A percentile compares a stretch with the other conserved stretches of the same genome.
Evolutionary conservation across 2,329 filamentous ascomycete species (phyloP).

Genomic region (Pyricularia grisea): DNA sequence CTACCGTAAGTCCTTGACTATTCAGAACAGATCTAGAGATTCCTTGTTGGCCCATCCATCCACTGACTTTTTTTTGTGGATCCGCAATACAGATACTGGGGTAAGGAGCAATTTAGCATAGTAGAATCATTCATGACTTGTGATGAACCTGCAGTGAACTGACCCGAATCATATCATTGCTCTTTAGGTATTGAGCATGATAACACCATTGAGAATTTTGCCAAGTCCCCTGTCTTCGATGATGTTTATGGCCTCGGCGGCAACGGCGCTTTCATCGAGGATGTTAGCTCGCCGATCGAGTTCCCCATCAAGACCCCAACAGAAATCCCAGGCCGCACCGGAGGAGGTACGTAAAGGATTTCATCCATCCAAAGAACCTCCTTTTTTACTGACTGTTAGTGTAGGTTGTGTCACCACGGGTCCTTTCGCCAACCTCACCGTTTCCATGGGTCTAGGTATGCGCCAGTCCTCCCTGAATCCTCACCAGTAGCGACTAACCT

Average conservation of each 20-base stretch:
- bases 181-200: background rate
- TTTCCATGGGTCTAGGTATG: constrained; percentile 1
- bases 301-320: background rate
- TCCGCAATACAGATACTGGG: background rate
- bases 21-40: background rate
- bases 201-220: background rate
- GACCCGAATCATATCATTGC: background rate
- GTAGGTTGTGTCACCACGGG: background rate
- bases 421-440: constrained; percentile 1
- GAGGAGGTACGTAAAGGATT: background rate
- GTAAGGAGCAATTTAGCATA: background rate
- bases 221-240: constrained; percentile 1
- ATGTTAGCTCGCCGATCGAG: background rate
- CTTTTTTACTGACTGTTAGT: background rate
- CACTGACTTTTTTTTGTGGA: background rate
- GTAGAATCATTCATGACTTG: background rate
- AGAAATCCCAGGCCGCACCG: background rate
- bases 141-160: background rate
- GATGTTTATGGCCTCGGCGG: background rate
- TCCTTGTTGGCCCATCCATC: background rate
- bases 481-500: background rate
- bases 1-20: background rate
- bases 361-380: background rate
- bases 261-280: constrained; percentile 3
- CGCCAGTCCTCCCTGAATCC: background rate